These are phyloP conservation scores for Syzygium oleosum DNA, from an alignment of 345 rosid genomes.

Conservation along the genomic window DNA sequence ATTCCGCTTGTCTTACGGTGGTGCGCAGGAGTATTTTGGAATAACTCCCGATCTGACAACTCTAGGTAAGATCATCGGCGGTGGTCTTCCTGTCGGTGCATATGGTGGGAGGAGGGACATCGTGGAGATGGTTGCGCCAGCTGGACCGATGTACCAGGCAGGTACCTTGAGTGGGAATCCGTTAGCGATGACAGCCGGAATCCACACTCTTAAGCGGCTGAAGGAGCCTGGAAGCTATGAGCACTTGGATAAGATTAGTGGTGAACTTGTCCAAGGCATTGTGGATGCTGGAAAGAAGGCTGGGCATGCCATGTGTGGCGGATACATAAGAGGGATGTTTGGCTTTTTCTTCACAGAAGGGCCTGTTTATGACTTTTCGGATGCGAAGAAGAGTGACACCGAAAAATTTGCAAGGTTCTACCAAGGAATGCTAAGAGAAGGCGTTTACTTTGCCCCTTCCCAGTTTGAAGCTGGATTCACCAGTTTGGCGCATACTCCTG, in stretches of 20 bases:
- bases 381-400: conserved; percentile 77
- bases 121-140: conserved; percentile 97
- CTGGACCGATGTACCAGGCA: conserved; percentile 98
- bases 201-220: conserved; percentile 67
- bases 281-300: conserved; percentile 73
- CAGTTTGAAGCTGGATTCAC: conserved; percentile 98
- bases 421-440: conserved; percentile 86
- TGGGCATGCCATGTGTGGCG: conserved; percentile 87
- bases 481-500: conserved; percentile 72
- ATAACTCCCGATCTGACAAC: conserved; percentile 78
- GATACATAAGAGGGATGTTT: conserved; percentile 75
- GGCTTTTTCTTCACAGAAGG: conserved; percentile 96
- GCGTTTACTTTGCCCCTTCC: conserved; percentile 95
- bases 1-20: conserved; percentile 86
- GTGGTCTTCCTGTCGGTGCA: conserved; percentile 93
- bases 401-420: conserved; percentile 71
- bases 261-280: conserved; percentile 61
- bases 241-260: conserved; percentile 61
- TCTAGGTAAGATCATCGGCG: conserved; percentile 86
- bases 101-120: conserved; percentile 92
- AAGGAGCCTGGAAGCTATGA: conserved; percentile 70
- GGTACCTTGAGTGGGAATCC: conserved; percentile 97
- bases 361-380: conserved; percentile 67
- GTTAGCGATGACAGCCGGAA: conserved; percentile 91
- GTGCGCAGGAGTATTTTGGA: conserved; percentile 86